phyloP scores from a whole-genome alignment of 116 monocot genomes.

The Iris pallida region DNA sequence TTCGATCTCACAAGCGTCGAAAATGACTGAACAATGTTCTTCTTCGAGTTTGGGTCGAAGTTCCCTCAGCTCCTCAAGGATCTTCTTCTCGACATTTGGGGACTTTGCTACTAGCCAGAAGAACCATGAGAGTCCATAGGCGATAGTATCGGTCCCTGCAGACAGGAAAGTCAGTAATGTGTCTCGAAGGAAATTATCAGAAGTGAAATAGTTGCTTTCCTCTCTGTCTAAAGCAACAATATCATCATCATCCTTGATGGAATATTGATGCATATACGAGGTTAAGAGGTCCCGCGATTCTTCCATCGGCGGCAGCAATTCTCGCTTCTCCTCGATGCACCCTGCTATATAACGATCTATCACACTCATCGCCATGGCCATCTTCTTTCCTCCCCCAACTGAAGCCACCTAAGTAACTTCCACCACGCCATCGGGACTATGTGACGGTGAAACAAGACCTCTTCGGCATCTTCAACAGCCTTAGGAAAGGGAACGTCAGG shows the following conservation, averaged over 20 bases:
- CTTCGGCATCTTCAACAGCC: conserved; percentile 41
- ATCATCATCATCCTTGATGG: neutral
- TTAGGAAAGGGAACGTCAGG: conserved; percentile 39
- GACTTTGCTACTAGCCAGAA: conserved; percentile 32
- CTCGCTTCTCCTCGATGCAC: conserved; percentile 13
- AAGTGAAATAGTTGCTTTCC: neutral
- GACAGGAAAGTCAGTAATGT: conserved; percentile 26
- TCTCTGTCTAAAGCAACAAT: too few relatives aligned
- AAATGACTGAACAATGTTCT: too few relatives aligned
- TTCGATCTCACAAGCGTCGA: neutral
- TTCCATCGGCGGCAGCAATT: neutral
- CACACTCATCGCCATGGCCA: conserved; percentile 19
- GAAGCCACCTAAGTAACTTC: conserved; percentile 35
- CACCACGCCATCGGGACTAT: conserved; percentile 28
- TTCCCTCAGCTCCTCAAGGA: conserved; percentile 15
- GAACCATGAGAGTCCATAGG: conserved; percentile 32
- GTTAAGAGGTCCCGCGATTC: conserved; percentile 13
- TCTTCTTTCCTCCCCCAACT: conserved; percentile 34
- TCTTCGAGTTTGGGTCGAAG: neutral
- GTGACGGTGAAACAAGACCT: conserved; percentile 30
- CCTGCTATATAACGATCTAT: conserved; percentile 29
- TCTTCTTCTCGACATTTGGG: conserved; percentile 32
- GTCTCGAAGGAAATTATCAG: conserved; percentile 29
- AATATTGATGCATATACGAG: conserved; percentile 15
- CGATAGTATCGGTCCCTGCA: conserved; percentile 32